These are phyloP conservation scores for Suhomyces terraborum DNA, from an alignment of 1,139 yeast species.

Conservation along the genomic window DNA sequence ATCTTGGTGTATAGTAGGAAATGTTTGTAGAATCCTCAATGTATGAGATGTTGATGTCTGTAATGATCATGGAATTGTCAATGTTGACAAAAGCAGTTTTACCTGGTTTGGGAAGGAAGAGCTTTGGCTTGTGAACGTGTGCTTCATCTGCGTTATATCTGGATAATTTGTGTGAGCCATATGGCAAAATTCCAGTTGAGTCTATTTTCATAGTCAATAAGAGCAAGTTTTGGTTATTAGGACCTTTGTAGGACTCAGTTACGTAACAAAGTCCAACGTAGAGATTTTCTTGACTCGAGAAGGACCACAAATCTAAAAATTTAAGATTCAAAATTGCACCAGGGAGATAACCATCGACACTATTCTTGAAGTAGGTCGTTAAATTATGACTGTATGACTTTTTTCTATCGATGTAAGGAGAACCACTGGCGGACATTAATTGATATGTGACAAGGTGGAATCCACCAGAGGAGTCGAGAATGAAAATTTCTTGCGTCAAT, in stretches of 20 bases:
- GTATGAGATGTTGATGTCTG: conserved; percentile 57
- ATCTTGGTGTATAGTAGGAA: conserved; percentile 55
- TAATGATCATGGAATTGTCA: conserved; percentile 61
- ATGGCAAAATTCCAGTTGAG: conserved; percentile 53
- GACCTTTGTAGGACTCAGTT: conserved; percentile 24
- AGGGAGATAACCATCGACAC: conserved; percentile 44
- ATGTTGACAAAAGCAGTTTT: conserved; percentile 65
- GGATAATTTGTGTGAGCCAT: conserved; percentile 58
- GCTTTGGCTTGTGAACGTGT: conserved; percentile 40
- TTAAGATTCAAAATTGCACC: conserved; percentile 34
- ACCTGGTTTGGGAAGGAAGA: conserved; percentile 62
- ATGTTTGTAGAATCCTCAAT: conserved; percentile 28
- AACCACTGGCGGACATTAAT: conserved; percentile 34
- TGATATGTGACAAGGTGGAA: conserved; percentile 38
- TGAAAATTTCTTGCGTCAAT: conserved; percentile 39
- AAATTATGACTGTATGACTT: conserved; percentile 34
- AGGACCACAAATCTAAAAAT: conserved; percentile 59
- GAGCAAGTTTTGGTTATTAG: conserved; percentile 32
- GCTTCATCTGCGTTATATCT: conserved; percentile 34
- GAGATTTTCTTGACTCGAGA: conserved; percentile 34
- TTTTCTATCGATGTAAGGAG: conserved; percentile 30
- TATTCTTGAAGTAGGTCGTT: conserved; percentile 32
- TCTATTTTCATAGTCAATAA: conserved; percentile 59
- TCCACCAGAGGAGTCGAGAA: conserved; percentile 49
- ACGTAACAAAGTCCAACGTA: conserved; percentile 51